Conservation (phyloP, 2,329 filamentous ascomycete genomes). For the Hypoxylon sp. region DNA sequence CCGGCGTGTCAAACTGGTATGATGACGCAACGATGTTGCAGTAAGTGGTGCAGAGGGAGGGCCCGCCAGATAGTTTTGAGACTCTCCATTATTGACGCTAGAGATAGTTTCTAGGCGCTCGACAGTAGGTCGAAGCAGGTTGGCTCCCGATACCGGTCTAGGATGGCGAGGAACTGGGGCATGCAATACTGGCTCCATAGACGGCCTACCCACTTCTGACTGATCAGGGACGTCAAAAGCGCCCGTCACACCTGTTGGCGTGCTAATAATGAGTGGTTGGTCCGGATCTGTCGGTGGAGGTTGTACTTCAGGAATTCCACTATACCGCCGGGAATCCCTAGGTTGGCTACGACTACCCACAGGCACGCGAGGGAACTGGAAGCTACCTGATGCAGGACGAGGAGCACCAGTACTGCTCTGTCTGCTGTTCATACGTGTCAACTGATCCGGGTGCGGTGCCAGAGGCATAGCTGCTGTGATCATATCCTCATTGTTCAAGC, state of each 20-base stretch:
- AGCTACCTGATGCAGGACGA: constrained; percentile 61
- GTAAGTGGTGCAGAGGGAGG: constrained; percentile 57
- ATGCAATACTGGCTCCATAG: constrained; percentile 63
- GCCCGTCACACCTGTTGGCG: constrained; percentile 68
- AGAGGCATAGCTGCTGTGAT: constrained; percentile 58
- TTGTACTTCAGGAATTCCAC: constrained; percentile 46
- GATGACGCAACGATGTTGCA: constrained; percentile 58
- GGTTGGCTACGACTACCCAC: constrained; percentile 55
- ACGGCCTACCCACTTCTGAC: constrained; percentile 52
- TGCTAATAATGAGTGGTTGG: constrained; percentile 73
- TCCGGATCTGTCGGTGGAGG: constrained; percentile 58
- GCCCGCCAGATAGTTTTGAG: constrained; percentile 25
- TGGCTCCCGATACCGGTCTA: constrained; percentile 56
- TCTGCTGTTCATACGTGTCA: constrained; percentile 58
- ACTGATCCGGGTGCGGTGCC: constrained; percentile 59
- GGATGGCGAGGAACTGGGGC: constrained; percentile 69
- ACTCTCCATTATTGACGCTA: constrained; percentile 50
- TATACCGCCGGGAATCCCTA: constrained; percentile 46
- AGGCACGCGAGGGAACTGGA: constrained; percentile 60
- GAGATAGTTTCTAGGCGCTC: constrained; percentile 71
- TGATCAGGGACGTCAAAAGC: constrained; percentile 64
- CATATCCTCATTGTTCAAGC: constrained; percentile 54
- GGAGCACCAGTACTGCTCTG: constrained; percentile 57
- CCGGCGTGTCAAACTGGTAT: constrained; percentile 62
- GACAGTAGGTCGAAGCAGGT: constrained; percentile 62